These are phyloP conservation scores for Silene coronaria DNA, from an alignment of 179 eudicot species.

Conservation along the genomic window DNA sequence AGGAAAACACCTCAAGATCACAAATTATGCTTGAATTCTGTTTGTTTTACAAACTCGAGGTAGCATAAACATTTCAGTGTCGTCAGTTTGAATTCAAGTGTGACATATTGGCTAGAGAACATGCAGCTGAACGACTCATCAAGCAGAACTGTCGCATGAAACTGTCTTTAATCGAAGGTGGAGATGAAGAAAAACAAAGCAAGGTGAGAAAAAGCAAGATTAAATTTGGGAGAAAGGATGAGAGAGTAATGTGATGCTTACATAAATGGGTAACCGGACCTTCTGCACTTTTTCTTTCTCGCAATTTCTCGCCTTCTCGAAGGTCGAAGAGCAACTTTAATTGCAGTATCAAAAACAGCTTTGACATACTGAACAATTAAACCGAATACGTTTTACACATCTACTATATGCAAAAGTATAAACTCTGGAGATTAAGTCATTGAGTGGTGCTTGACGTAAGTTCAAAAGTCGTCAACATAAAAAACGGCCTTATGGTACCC, in stretches of 20 bases:
- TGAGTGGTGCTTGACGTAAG: no score
- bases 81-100: background rate
- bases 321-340: constrained; percentile 96
- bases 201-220: no score
- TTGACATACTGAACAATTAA: constrained; percentile 65
- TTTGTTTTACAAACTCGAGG: no score
- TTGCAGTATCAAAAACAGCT: constrained; percentile 95
- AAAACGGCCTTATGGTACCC: no score
- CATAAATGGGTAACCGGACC: constrained; percentile 79
- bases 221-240: no score
- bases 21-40: no score
- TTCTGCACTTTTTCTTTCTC: constrained; percentile 52
- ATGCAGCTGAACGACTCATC: background rate
- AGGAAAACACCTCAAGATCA: no score
- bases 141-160: background rate
- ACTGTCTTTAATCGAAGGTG: background rate
- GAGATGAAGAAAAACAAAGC: background rate
- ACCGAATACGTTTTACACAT: background rate
- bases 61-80: no score
- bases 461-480: no score
- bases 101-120: background rate
- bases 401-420: no score
- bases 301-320: constrained; percentile 75
- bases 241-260: constrained; percentile 30
- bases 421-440: no score